Evolutionary conservation across 495 filamentous ascomycete genomes (phyloP).

Genomic region (Aspergillus olivimuriae): DNA sequence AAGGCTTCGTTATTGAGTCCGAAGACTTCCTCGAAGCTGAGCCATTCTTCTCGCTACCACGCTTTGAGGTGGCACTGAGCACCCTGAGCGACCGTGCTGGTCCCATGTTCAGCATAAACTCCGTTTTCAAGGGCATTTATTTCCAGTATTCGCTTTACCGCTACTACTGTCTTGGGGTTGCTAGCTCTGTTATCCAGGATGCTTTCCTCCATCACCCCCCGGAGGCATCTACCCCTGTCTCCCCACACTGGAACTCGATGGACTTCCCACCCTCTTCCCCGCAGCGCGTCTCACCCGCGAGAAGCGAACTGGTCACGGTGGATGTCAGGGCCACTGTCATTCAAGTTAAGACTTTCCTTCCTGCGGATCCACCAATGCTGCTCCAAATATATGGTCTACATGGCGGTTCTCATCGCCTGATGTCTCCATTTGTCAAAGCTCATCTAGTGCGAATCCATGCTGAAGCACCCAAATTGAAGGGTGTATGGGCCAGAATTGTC

Average conservation of each 20-base stretch:
- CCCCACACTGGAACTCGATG: conserved; percentile 2
- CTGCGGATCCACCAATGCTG: conserved; percentile 83
- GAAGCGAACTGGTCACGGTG: conserved; percentile 65
- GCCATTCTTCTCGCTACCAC: conserved; percentile 78
- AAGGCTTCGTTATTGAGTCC: conserved; percentile 83
- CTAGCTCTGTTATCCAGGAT: conserved; percentile 64
- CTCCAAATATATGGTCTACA: conserved; percentile 77
- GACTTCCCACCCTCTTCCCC: conserved; percentile 14
- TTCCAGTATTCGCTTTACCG: conserved; percentile 90
- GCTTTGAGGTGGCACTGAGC: conserved; percentile 78
- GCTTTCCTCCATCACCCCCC: conserved; percentile 55
- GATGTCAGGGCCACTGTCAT: conserved; percentile 74
- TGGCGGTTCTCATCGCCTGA: conserved; percentile 78
- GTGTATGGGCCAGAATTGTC: conserved; percentile 77
- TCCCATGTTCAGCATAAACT: conserved; percentile 79
- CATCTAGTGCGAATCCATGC: conserved; percentile 78
- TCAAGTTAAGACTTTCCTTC: conserved; percentile 84
- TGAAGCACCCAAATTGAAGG: conserved; percentile 71
- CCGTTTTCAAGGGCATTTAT: conserved; percentile 68
- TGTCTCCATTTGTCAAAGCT: conserved; percentile 67
- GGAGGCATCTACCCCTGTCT: conserved; percentile 4
- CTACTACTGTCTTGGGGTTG: conserved; percentile 85
- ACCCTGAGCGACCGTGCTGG: conserved; percentile 82
- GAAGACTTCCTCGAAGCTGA: conserved; percentile 78
- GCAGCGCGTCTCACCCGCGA: conserved; percentile 24